Percentiles rank a stretch among this genome's conserved stretches.
phyloP scores from a whole-genome alignment of 1,139 yeast genomes.

The Lodderomyces orthopsilosis region DNA sequence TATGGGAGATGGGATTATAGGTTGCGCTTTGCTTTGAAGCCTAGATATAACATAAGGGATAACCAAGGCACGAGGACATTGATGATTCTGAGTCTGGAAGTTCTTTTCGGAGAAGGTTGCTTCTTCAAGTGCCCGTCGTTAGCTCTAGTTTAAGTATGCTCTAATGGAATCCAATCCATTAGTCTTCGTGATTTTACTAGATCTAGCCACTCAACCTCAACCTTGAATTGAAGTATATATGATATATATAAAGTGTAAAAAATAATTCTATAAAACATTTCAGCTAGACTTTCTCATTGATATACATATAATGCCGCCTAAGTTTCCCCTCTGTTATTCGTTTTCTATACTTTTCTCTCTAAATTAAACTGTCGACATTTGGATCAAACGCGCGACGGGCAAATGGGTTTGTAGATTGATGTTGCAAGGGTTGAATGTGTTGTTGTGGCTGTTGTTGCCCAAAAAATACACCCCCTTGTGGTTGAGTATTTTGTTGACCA shows the following conservation, averaged over 20 bases:
- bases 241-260: not conserved
- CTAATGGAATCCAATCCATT: too few species aligned
- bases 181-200: too few species aligned
- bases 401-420: slow-evolving; percentile 48
- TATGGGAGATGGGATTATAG: slow-evolving; percentile 41
- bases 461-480: slow-evolving; percentile 5
- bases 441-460: slow-evolving; percentile 3
- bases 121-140: too few species aligned
- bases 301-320: too few species aligned
- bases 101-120: too few species aligned
- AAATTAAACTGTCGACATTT: slow-evolving; percentile 5
- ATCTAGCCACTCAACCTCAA: too few species aligned
- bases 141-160: too few species aligned
- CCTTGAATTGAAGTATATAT: too few species aligned
- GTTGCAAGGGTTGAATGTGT: slow-evolving; percentile 15
- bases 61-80: too few species aligned
- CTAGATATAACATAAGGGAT: too few species aligned
- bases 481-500: slow-evolving; percentile 12
- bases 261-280: not conserved
- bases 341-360: too few species aligned
- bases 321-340: not conserved
- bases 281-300: not conserved
- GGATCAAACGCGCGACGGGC: slow-evolving; percentile 13
- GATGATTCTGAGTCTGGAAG: too few species aligned
- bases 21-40: not conserved